Evolutionary conservation across 2,329 filamentous ascomycete genomes (phyloP).

Genomic region (Scedosporium apiospermum): DNA sequence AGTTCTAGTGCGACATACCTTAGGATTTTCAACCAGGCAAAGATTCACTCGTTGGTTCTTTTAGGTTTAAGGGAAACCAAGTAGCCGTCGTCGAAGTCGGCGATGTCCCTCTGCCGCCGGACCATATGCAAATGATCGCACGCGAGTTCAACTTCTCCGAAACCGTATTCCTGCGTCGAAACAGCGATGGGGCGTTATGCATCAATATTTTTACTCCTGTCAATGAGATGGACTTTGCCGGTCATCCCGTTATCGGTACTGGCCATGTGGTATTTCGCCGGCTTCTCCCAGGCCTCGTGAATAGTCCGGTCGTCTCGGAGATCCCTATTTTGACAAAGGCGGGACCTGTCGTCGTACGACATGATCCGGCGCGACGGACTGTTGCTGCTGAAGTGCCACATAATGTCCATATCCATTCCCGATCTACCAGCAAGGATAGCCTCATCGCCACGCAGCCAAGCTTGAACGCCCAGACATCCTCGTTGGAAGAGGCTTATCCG

Average conservation of each 20-base stretch:
- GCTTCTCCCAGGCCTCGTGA: not conserved
- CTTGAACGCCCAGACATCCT: not conserved
- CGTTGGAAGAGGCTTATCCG: not conserved
- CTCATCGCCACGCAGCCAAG: not conserved
- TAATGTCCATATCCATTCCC: not conserved
- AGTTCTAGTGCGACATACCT: not conserved
- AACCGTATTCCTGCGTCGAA: not conserved
- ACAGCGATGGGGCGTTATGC: not conserved
- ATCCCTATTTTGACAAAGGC: not conserved
- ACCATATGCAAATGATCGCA: not conserved
- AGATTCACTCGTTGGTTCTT: not conserved
- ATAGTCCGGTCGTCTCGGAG: not conserved
- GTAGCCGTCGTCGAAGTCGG: not conserved
- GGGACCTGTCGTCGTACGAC: not conserved
- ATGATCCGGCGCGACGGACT: not conserved
- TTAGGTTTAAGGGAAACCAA: not conserved
- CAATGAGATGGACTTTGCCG: not conserved
- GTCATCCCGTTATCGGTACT: not conserved
- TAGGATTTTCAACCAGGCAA: not conserved
- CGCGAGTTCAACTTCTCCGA: not conserved
- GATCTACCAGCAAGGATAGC: not conserved
- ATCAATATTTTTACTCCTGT: not conserved
- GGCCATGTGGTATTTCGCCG: not conserved
- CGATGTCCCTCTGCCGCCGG: not conserved
- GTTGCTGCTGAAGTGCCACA: not conserved